Evolutionary conservation across 73 alveolate species (phyloP).

Genomic region (Uronychia binucleata): DNA sequence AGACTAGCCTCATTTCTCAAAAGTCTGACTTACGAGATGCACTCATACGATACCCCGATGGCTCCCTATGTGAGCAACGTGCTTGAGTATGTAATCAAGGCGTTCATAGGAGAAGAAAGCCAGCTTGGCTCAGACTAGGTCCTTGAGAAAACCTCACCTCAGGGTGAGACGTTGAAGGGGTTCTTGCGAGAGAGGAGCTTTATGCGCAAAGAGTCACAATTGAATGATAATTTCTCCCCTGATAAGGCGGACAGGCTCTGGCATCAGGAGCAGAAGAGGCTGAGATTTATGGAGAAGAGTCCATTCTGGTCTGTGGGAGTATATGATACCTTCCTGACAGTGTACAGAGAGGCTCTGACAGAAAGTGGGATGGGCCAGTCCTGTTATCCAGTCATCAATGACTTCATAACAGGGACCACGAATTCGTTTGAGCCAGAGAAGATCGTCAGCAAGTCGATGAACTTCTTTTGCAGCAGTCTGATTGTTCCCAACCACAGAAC

Average conservation of each 20-base stretch:
- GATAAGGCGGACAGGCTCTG: conserved; percentile 76
- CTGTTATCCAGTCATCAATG: conserved; percentile 75
- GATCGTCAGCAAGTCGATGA: conserved; percentile 40
- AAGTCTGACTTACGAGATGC: conserved; percentile 80
- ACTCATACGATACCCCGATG: conserved; percentile 80
- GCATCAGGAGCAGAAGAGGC: conserved; percentile 66
- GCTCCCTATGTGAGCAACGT: conserved; percentile 83
- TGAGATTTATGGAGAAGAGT: conserved; percentile 71
- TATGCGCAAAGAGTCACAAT: conserved; percentile 76
- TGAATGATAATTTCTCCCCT: conserved; percentile 66
- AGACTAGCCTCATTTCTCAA: conserved; percentile 56
- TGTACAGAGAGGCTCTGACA: conserved; percentile 82
- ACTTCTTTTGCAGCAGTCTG: conserved; percentile 28
- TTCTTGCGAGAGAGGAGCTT: conserved; percentile 76
- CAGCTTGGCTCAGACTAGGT: conserved; percentile 66
- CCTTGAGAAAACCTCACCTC: conserved; percentile 21
- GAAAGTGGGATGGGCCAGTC: conserved; percentile 82
- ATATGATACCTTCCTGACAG: conserved; percentile 62
- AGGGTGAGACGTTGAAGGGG: conserved; percentile 54
- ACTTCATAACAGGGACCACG: conserved; percentile 56
- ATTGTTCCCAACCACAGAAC: conserved; percentile 40
- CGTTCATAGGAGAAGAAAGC: conserved; percentile 87
- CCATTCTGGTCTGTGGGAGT: conserved; percentile 80
- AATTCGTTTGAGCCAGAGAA: conserved; percentile 47
- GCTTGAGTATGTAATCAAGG: conserved; percentile 71